Evolutionary conservation across 2,329 filamentous ascomycete genomes (phyloP), one percentile per base, ranked within the genome.

Genomic region (Tetracladium maxilliforme): DNA sequence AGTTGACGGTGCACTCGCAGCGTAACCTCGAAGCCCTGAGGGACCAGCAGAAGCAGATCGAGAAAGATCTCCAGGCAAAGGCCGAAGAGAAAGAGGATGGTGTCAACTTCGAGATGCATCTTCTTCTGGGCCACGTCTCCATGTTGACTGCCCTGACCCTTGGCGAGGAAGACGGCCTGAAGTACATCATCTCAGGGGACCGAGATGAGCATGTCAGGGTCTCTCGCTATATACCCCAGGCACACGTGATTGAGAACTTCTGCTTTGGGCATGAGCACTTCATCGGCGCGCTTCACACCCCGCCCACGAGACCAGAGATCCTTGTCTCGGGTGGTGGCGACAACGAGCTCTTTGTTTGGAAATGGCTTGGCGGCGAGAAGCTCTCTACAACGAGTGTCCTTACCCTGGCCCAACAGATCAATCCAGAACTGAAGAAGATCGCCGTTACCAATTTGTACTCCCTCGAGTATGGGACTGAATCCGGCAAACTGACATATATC

Each of bases 41-140:
- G 35, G 60, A 70, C 37, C 71, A 76, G 48, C 54, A 60, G 28
- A 54, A 56, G 10, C 54, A 59, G 24, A 47, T 54, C 25, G 50
- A 53, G 24, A 42, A 48, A 18, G 41, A 44, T 19, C n/a, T n/a
- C n/a, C n/a, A n/a, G n/a, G n/a, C n/a, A n/a, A 26, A 33, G 11
- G 24, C 33, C 3, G 25, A 45, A 10, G 37, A 46, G 26, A 41
- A 41, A 16, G 19, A 29, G 15, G 47, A 44, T 19, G 50, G 59
- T 9, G n/a, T n/a, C n/a, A 39, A 57, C 14, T 92, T 92, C 44
- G 75, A 83, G 38, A 70, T 83, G 38, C 68, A 74, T 19, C 59
- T 93, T 1, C 58, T 94, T 6, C 69, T 98, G 1, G 90, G 90
- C 9, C 90, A 98, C 51, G 90, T 98, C 10, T 94, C 87, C 1